A percentile compares a stretch with the other conserved stretches of the same genome.
These are phyloP conservation scores for Allium sativum DNA, from an alignment of 106 monocot genomes.

Conservation along the genomic window DNA sequence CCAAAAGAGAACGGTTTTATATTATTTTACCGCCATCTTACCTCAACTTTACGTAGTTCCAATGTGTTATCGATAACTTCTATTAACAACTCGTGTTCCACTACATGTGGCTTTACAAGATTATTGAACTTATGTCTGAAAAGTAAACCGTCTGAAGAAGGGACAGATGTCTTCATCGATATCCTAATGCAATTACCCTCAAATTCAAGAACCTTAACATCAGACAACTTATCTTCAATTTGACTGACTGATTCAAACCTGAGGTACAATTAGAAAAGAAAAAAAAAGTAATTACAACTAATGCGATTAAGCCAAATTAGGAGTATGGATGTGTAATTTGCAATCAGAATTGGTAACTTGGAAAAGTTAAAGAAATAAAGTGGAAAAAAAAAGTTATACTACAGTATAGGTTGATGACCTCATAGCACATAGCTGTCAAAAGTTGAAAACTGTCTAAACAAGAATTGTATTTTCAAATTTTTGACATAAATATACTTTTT, in stretches of 20 bases:
- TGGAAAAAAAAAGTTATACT: no score
- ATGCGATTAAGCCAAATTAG: no score
- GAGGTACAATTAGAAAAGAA: constrained; percentile 6
- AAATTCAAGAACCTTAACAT: constrained; percentile 42
- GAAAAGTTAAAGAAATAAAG: no score
- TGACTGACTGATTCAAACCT: constrained; percentile 49
- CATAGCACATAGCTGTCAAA: no score
- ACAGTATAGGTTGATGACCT: no score
- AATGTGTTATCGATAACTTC: constrained; percentile 36
- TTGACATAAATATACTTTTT: no score
- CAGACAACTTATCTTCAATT: constrained; percentile 44
- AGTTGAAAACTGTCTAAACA: no score
- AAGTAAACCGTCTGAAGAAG: constrained; percentile 17
- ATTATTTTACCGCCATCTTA: constrained; percentile 11
- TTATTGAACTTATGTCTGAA: constrained; percentile 23
- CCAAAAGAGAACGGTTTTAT: no score
- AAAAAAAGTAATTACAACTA: no score
- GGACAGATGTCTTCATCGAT: constrained; percentile 37
- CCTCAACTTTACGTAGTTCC: constrained; percentile 62
- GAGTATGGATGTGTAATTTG: no score
- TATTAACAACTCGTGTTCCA: constrained; percentile 62
- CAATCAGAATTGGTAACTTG: no score
- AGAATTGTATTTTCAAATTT: no score
- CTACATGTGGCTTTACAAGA: constrained; percentile 18
- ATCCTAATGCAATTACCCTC: constrained; percentile 51